Evolutionary conservation across 1,284 basidiomycete species (phyloP), one percentile per base, ranked within the genome.

Genomic region (Ustilago lituana): DNA sequence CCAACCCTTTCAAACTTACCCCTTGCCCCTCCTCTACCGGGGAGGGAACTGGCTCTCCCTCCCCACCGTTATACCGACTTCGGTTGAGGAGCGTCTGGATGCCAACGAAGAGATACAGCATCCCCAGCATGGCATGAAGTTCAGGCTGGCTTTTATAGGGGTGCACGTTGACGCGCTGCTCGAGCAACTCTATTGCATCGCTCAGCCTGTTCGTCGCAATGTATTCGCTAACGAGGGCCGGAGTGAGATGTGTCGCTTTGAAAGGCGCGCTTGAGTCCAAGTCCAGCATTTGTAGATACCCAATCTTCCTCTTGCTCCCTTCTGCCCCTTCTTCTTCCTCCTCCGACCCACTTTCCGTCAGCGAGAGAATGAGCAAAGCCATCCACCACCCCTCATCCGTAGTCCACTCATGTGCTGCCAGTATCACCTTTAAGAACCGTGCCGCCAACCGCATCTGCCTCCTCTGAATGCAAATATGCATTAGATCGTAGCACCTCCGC

Each of bases 341-440:
- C 23, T 7, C 33, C 12, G 27, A 23, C 40, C 15, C 9, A 5
- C 3, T 24, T 45, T 17, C 29, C 29, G 17, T 38, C 12, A 54
- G 38, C 0, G 47, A 12, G 7, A 55, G 39, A 1, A 48, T 3
- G 4, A 55, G n/a, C 1, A 67, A 38, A 0, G 45, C 52, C 2
- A 50, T 14, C 7, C 47, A 35, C 52, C 55, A 67, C 0, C 31
- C 27, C 29, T 49, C 32, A n/a, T 60, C 53, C 6, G 15, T 27
- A 4, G 41, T 27, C 68, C 65, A 67, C 32, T 72, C 68, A 35
- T 63, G 65, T 4, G 59, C 55, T 1, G n/a, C 27, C 26, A 63
- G 12, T 2, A 72, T 26, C 10, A 67, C 58, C 2, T 23, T 19
- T 11, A 68, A 22, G 11, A 59, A 62, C 20, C 37, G 27, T 10